Evolutionary conservation across 805 yeast species (phyloP), one percentile per base, ranked within the genome.

Genomic region (Jamesozyma spencerorum): DNA sequence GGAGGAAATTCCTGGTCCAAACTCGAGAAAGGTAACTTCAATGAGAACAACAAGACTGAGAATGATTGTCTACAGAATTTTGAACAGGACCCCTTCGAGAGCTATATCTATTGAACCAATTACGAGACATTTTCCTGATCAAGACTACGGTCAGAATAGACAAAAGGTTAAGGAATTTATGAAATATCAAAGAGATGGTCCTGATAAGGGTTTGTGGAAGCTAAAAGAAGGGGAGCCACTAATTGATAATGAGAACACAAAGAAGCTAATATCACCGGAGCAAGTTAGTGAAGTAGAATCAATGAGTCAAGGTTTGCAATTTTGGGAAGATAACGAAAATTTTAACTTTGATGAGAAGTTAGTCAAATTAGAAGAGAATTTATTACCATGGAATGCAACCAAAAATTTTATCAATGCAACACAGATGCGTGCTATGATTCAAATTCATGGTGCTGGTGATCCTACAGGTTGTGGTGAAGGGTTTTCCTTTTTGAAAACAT

Each of bases 361-460:
- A 30, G 75, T 72, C 29, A 78, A 81, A 37, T 64, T 85, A 28
- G 87, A 85, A 48, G 95, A 86, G 49, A 94, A 86, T 53, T 64
- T 85, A 38, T 81, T 97, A 1, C 90, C 96, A 0, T 92, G 98
- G 98, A 88, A 85, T 58, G 70, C 81, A n/a, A 79, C 96, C 0
- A 72, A 86, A 45, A 92, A 92, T 60, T 92, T 92, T 55, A 77
- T 88, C 40, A 85, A 79, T 58, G 92, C 97, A 2, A 87, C 95
- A 18, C 97, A 88, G 57, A 94, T 96, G 41, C 88, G 94, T 54
- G 94, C 97, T 0, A 92, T 92, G 97, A 70, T 92, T 33, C 96
- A 87, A 55, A 74, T 92, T 19, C 85, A 85, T 56, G 96, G 96
- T 12, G 88, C 81, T 40, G 97, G 97, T 37, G 97, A 92, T 59